A percentile compares a stretch with the other conserved stretches of the same genome.
phyloP scores from a whole-genome alignment of 1,284 basidiomycete genomes.

The Hypsizygus ulmarius region DNA sequence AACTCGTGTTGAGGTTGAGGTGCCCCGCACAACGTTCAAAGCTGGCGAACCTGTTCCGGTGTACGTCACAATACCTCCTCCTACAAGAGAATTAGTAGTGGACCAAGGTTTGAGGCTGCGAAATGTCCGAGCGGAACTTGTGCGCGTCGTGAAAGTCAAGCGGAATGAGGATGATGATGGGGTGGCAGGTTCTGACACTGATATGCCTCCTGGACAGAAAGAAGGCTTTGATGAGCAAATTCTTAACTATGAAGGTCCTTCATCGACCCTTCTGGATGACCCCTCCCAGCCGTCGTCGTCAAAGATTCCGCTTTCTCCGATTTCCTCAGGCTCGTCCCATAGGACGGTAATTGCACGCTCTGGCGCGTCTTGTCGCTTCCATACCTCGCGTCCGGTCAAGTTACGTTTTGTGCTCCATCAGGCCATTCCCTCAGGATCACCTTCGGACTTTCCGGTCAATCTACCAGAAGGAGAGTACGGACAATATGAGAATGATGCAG shows the following conservation, averaged over 20 bases:
- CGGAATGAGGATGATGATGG: conserved; percentile 35
- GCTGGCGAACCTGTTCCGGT: conserved; percentile 70
- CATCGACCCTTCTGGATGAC: conserved; percentile 27
- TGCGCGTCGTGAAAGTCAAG: conserved; percentile 57
- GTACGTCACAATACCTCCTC: conserved; percentile 75
- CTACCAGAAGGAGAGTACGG: conserved; percentile 42
- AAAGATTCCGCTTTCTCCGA: conserved; percentile 40
- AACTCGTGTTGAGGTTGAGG: conserved; percentile 61
- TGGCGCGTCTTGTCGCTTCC: conserved; percentile 77
- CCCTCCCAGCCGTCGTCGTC: conserved; percentile 31
- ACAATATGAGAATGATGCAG: conserved; percentile 52
- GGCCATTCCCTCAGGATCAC: conserved; percentile 48
- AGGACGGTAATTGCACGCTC: conserved; percentile 63
- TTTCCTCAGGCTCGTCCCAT: conserved; percentile 39
- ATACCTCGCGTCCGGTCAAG: conserved; percentile 62
- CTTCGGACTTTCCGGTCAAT: conserved; percentile 43
- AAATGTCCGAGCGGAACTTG: conserved; percentile 71
- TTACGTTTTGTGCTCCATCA: conserved; percentile 73
- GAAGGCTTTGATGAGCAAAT: conserved; percentile 8
- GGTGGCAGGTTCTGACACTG: conserved; percentile 29
- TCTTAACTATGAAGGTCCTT: conserved; percentile 29
- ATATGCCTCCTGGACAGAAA: conserved; percentile 22
- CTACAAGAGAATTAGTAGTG: conserved; percentile 58
- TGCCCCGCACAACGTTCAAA: conserved; percentile 67
- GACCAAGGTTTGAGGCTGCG: conserved; percentile 66